Evolutionary conservation across 352 stramenopile genomes (phyloP), one percentile per base, ranked within the genome.

Genomic region (Globisporangium ultimum): DNA sequence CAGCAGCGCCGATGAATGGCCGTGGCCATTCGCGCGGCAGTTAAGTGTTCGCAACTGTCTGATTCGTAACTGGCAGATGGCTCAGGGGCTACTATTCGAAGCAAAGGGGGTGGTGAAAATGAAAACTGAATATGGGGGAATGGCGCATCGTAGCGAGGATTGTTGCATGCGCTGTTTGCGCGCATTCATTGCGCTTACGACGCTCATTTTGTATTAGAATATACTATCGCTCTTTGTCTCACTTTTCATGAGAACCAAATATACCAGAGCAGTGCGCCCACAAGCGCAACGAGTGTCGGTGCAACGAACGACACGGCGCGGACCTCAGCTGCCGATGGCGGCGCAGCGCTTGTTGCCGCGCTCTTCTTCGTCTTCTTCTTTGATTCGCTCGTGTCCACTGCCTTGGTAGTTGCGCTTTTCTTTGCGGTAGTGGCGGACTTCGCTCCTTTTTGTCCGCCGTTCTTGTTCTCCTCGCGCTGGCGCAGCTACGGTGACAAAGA

Each of bases 261-360:
- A 42, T 74, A 74, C 72, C 72, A 83, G 14, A 88, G 34, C 45
- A 86, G 47, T 45, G 68, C 70, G 36, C 84, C 63, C 24, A 85
- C 53, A n/a, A 82, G 64, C 45, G 60, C 66, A 18, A 81, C 46
- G 12, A 86, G 64, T 46, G 76, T 80, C 17, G 80, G 78, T 9
- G 77, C 66, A 7, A 88, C 20, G 54, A 87, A 75, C 48, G 76
- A 64, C 43, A 73, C 64, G 46, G 84, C 58, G 32, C 66, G 63
- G 46, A 61, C 53, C 34, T 61, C 54, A 3, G 13, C n/a, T 4
- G 53, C 48, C 32, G 68, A 70, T 45, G 58, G 57, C 50, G 56
- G 21, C 28, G 48, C 17, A 6, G 42, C 28, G 47, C 40, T 18
- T 60, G 58, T 63, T 17, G 6, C 22, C 49, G 48, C 15, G 4